phyloP scores from a whole-genome alignment of 1,284 basidiomycete species.

The Boletus austroedulis region DNA sequence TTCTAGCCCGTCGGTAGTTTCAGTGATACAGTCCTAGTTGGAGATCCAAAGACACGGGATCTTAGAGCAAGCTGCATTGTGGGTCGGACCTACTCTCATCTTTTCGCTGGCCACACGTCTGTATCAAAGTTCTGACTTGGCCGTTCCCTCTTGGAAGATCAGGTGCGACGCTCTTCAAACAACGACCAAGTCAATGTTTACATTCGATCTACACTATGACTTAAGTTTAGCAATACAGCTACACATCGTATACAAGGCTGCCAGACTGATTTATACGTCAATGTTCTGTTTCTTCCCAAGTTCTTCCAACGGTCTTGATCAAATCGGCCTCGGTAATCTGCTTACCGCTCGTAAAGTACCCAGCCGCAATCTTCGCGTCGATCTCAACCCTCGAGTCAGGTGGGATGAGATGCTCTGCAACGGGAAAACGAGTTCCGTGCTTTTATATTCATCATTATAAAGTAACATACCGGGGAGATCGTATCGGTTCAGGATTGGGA shows the following conservation, averaged over 20 bases:
- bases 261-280: slow-evolving; percentile 23
- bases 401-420: slow-evolving; percentile 74
- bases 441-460: neutral
- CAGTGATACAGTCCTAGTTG: too few relatives aligned
- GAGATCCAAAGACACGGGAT: too few relatives aligned
- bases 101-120: too few relatives aligned
- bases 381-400: slow-evolving; percentile 94
- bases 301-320: slow-evolving; percentile 82
- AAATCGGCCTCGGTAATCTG: slow-evolving; percentile 74
- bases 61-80: too few relatives aligned
- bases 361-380: slow-evolving; percentile 90
- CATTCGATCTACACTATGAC: slow-evolving; percentile 3
- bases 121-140: too few relatives aligned
- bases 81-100: too few relatives aligned
- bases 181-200: neutral
- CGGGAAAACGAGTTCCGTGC: neutral
- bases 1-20: too few relatives aligned
- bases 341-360: slow-evolving; percentile 84
- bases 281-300: slow-evolving; percentile 84
- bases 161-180: too few relatives aligned
- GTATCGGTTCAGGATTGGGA: slow-evolving; percentile 79
- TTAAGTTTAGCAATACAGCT: neutral
- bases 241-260: neutral
- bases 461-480: slow-evolving; percentile 68
- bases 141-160: too few relatives aligned